Evolutionary conservation across 495 filamentous ascomycete species (phyloP).

Genomic region (Hypoxylon fuscum): DNA sequence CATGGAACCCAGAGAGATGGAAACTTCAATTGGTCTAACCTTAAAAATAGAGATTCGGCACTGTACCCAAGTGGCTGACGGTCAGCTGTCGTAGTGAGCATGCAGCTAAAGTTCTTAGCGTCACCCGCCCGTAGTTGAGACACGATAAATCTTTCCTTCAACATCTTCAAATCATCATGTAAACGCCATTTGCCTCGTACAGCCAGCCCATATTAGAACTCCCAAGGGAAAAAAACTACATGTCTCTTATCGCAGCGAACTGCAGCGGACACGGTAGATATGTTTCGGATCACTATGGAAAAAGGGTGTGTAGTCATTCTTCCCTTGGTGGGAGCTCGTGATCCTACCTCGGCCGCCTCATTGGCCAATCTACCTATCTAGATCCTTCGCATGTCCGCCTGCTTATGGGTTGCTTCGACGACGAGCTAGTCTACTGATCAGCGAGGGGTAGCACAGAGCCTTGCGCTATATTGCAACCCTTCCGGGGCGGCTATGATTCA

Average conservation of each 20-base stretch:
- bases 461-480: conserved; percentile 27
- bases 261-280: background rate
- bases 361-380: conserved; percentile 28
- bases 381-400: conserved; percentile 29
- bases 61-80: too few species aligned
- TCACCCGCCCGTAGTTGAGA: too few species aligned
- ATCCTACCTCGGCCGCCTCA: conserved; percentile 12
- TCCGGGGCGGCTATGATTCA: conserved; percentile 17
- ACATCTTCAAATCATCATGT: too few species aligned
- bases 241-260: conserved; percentile 16
- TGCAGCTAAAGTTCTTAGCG: too few species aligned
- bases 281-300: background rate
- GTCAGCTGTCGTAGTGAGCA: too few species aligned
- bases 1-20: too few species aligned
- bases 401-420: conserved; percentile 37
- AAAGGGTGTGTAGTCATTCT: conserved; percentile 30
- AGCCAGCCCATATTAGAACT: too few species aligned
- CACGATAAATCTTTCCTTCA: too few species aligned
- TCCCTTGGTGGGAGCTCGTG: conserved; percentile 33
- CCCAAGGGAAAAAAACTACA: conserved; percentile 17
- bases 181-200: too few species aligned
- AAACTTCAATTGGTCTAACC: too few species aligned
- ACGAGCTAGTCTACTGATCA: conserved; percentile 35
- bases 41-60: too few species aligned
- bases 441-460: conserved; percentile 34